Percentiles rank a stretch among this genome's conserved stretches.
Evolutionary conservation across 768 basidiomycete species (phyloP).

Genomic region (Termitomyces sp.): DNA sequence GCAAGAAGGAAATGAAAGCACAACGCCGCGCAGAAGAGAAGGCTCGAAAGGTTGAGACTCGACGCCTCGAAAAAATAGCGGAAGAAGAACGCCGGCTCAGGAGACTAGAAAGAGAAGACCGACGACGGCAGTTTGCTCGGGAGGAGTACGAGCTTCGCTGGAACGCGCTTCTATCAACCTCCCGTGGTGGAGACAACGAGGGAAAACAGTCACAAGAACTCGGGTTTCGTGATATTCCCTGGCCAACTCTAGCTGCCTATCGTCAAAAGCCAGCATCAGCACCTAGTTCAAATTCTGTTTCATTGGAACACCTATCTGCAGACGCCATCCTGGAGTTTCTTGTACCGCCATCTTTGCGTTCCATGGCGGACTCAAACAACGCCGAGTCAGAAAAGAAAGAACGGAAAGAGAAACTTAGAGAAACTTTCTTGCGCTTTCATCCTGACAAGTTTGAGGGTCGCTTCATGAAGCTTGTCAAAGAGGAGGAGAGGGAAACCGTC

Average conservation of each 20-base stretch:
- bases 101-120: conserved; percentile 43
- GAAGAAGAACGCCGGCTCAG: conserved; percentile 47
- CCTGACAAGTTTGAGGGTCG: conserved; percentile 82
- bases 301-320: conserved; percentile 46
- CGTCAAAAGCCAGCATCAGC: conserved; percentile 16
- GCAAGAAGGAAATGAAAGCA: conserved; percentile 46
- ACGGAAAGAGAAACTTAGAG: conserved; percentile 57
- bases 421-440: conserved; percentile 69
- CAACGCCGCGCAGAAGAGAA: conserved; percentile 52
- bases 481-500: conserved; percentile 44
- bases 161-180: conserved; percentile 41
- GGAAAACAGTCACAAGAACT: conserved; percentile 22
- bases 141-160: conserved; percentile 54
- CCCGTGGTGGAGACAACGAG: conserved; percentile 17
- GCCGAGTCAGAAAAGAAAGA: conserved; percentile 34
- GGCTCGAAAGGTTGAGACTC: conserved; percentile 48
- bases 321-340: conserved; percentile 58
- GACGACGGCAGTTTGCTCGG: conserved; percentile 39
- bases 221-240: conserved; percentile 61
- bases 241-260: conserved; percentile 51
- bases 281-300: conserved; percentile 13
- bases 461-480: conserved; percentile 47
- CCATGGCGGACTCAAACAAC: conserved; percentile 7
- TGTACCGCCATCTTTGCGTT: conserved; percentile 24
- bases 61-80: conserved; percentile 42